A percentile compares a stretch with the other conserved stretches of the same genome.
phyloP scores from a whole-genome alignment of 2,329 filamentous ascomycete genomes.

The Aspergillus sp. region DNA sequence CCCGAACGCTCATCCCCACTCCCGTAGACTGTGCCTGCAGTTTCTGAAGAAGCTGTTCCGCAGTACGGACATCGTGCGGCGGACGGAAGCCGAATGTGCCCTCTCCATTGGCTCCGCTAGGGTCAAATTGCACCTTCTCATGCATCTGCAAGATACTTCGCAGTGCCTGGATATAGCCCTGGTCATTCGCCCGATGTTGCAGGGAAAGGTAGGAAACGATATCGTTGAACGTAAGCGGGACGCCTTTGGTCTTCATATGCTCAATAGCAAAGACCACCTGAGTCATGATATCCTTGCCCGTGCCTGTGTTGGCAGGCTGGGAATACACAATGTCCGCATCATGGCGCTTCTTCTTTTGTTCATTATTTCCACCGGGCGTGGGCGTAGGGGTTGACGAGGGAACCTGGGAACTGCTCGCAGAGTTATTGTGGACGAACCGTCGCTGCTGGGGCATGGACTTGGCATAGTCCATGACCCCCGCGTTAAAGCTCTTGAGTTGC shows the following conservation, averaged over 20 bases:
- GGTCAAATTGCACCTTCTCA: conserved; percentile 61
- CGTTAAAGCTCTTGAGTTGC: conserved; percentile 63
- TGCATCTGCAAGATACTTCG: conserved; percentile 67
- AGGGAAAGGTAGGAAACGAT: conserved; percentile 80
- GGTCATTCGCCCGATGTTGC: conserved; percentile 59
- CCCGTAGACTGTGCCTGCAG: conserved; percentile 81
- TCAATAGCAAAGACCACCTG: conserved; percentile 86
- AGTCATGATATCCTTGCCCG: conserved; percentile 77
- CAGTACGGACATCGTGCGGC: conserved; percentile 76
- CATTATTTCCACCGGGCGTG: conserved; percentile 28
- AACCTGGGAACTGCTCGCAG: conserved; percentile 62
- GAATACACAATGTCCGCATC: conserved; percentile 63
- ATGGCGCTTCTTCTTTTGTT: conserved; percentile 61
- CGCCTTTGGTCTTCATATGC: conserved; percentile 70
- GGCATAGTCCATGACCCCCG: conserved; percentile 63
- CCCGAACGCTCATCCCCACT: conserved; percentile 77
- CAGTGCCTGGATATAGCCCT: conserved; percentile 61
- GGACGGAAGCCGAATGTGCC: conserved; percentile 83
- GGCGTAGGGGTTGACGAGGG: conserved; percentile 36
- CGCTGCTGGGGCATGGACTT: conserved; percentile 59
- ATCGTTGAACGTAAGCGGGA: conserved; percentile 69
- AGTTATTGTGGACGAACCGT: conserved; percentile 50
- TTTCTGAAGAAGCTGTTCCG: conserved; percentile 73
- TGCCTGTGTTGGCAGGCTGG: conserved; percentile 73
- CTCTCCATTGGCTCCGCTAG: conserved; percentile 62